Percentiles rank a stretch among this genome's conserved stretches.
Evolutionary conservation across 805 yeast genomes (phyloP).

Genomic region (Candida germanica): DNA sequence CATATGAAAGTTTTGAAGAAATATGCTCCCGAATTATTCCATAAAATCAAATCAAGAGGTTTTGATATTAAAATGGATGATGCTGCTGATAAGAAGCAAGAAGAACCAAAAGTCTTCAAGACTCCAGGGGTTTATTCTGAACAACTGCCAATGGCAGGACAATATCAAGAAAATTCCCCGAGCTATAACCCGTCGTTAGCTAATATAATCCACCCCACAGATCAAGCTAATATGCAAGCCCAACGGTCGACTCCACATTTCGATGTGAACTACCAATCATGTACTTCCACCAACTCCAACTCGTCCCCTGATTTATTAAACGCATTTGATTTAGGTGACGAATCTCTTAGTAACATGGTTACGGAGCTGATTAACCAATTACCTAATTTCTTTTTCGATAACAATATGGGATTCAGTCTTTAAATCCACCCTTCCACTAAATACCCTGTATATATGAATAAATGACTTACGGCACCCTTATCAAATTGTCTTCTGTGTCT

Average conservation of each 20-base stretch:
- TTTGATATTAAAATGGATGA: slow-evolving; percentile 3
- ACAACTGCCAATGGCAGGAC: background rate
- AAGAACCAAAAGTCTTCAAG: background rate
- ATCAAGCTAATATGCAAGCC: background rate
- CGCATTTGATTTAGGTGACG: slow-evolving; percentile 20
- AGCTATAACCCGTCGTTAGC: slow-evolving; percentile 23
- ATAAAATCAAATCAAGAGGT: background rate
- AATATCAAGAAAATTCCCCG: slow-evolving; percentile 12
- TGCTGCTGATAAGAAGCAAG: background rate
- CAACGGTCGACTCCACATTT: background rate
- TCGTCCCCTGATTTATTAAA: background rate
- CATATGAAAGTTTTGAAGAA: slow-evolving; percentile 8
- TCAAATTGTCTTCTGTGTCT: too few species aligned
- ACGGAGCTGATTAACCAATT: slow-evolving; percentile 25
- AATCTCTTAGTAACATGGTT: slow-evolving; percentile 18
- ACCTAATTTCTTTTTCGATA: slow-evolving; percentile 41
- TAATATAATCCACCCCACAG: slow-evolving; percentile 19
- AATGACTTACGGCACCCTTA: too few species aligned
- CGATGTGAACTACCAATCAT: background rate
- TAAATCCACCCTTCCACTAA: too few species aligned
- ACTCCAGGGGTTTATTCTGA: background rate
- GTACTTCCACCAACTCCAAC: background rate
- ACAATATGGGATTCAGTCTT: slow-evolving; percentile 28
- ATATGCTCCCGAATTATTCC: slow-evolving; percentile 11
- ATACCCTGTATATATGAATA: too few species aligned